Evolutionary conservation across 2,329 filamentous ascomycete genomes (phyloP).

Genomic region (Nannizziopsis barbatae): DNA sequence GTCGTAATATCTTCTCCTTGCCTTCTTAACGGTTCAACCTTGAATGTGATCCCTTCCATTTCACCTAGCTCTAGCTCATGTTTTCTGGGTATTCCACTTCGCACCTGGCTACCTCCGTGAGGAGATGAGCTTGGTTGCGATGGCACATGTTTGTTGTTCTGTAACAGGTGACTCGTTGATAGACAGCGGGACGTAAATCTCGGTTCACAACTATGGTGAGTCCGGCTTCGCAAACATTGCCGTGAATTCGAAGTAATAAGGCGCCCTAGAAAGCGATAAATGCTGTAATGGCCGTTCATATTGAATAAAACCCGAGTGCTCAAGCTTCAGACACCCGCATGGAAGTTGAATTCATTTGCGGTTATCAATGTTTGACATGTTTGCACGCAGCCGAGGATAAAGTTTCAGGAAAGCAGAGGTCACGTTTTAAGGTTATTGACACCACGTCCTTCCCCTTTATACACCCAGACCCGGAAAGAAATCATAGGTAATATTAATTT

Average conservation of each 20-base stretch:
- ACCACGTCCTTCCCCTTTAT: too few species aligned
- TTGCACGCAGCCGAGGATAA: constrained; percentile 20
- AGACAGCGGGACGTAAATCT: neutral
- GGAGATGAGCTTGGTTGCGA: neutral
- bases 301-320: neutral
- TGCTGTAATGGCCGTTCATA: neutral
- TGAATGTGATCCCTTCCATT: constrained; percentile 75
- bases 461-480: too few species aligned
- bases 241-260: neutral
- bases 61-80: constrained; percentile 69
- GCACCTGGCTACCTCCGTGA: neutral
- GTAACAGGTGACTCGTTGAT: constrained; percentile 1
- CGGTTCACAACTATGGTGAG: neutral
- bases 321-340: too few species aligned
- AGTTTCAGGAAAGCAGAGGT: neutral
- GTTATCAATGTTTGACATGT: constrained; percentile 26
- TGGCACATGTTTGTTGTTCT: constrained; percentile 1
- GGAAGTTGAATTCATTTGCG: too few species aligned
- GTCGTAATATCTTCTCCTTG: constrained; percentile 73
- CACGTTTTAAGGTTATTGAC: too few species aligned
- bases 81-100: constrained; percentile 8
- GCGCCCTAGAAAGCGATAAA: neutral
- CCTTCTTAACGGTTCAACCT: constrained; percentile 77
- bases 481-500: too few species aligned
- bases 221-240: neutral